Evolutionary conservation across 345 rosid species (phyloP), one percentile per base, ranked within the genome.

Genomic region (Anastatica hierochuntica): DNA sequence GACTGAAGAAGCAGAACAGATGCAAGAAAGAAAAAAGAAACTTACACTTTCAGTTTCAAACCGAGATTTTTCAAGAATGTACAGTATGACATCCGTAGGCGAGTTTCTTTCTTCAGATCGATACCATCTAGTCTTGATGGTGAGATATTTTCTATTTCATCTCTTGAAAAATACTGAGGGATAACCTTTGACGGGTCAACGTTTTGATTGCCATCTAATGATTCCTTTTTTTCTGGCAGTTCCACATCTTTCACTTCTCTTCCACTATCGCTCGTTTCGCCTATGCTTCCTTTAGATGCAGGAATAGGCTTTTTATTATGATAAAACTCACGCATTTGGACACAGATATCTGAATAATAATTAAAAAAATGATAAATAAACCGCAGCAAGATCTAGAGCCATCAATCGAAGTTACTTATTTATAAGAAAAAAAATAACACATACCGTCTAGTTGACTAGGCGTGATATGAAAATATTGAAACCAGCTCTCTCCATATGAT

Each of bases 111-210:
- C 67, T 80, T 78, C 69, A 77, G 74, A 74, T 83, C 88, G 39
- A 90, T 83, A 37, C 82, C 82, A 74, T 90, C 97, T 67, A 64
- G 67, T 64, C 84, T 83, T 9, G 97, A 85, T 0, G 97, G 88
- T n/a, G 94, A 86, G 66, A 55, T 66, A 34, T 82, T 92, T 54
- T 90, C 95, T 21, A 85, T 78, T 47, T 90, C 90, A 47, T 73
- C 79, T 53, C 94, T 77, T 1, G 78, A 68, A 58, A 82, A 68
- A 72, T 78, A 83, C 94, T 90, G 84, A 27, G 79, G 74, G 31
- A 72, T 75, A 8, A n/a, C n/a, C n/a, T n/a, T n/a, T n/a, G n/a
- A n/a, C n/a, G n/a, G n/a, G n/a, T n/a, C n/a, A n/a, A n/a, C n/a
- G n/a, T n/a, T n/a, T n/a, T n/a, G n/a, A n/a, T n/a, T n/a, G n/a